phyloP scores from a whole-genome alignment of 306 rosid species.

The Ormosia semicastrata region DNA sequence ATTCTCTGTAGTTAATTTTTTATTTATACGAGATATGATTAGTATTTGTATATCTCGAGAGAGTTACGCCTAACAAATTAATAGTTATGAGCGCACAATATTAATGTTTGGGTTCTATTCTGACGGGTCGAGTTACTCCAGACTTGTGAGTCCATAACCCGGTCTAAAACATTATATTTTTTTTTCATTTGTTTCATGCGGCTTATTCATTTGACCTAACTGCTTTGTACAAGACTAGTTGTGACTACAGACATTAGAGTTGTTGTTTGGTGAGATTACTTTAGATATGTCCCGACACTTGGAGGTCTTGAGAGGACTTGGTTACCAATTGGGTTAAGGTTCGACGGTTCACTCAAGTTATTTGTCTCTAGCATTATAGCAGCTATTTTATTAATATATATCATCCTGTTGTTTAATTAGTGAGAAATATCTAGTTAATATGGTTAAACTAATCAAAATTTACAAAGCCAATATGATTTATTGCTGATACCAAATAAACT shows the following conservation, averaged over 20 bases:
- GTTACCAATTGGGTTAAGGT: conserved; percentile 3
- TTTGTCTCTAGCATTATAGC: not conserved
- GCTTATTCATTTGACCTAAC: conserved; percentile 23
- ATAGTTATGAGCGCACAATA: too few relatives aligned
- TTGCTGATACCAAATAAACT: not conserved
- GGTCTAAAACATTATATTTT: too few relatives aligned
- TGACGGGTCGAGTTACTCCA: too few relatives aligned
- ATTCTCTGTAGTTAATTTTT: too few relatives aligned
- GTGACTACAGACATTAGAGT: conserved; percentile 32
- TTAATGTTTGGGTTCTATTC: too few relatives aligned
- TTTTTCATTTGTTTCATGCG: not conserved
- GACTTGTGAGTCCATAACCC: too few relatives aligned
- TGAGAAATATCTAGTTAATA: conserved; percentile 4
- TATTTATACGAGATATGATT: too few relatives aligned
- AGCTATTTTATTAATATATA: not conserved
- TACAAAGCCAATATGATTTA: not conserved
- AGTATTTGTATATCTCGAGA: too few relatives aligned
- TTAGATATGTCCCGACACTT: conserved; percentile 34
- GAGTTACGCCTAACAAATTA: too few relatives aligned
- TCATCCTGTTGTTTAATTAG: not conserved
- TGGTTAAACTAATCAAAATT: not conserved
- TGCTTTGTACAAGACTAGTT: conserved; percentile 12
- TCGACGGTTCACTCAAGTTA: conserved; percentile 13
- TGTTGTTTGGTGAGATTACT: conserved; percentile 44
- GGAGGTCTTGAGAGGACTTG: conserved; percentile 10